Evolutionary conservation across 257 asterid genomes (phyloP).

Genomic region (Nyctanthes arbortristis): DNA sequence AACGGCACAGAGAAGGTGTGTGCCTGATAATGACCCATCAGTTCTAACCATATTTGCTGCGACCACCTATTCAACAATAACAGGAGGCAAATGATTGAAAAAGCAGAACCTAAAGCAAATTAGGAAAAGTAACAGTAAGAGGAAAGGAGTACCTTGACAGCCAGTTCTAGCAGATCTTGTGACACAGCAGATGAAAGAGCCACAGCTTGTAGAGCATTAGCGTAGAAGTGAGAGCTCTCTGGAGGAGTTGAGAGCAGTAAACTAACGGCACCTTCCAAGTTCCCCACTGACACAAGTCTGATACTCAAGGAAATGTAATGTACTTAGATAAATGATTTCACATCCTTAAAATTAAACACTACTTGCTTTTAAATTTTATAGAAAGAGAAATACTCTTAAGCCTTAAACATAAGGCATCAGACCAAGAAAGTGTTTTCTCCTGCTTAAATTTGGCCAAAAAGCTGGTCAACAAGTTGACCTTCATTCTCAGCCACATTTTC

Average conservation of each 20-base stretch:
- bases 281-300: constrained; percentile 96
- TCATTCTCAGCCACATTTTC: no score
- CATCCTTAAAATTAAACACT: not conserved
- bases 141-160: constrained; percentile 74
- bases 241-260: constrained; percentile 93
- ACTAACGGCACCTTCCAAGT: constrained; percentile 96
- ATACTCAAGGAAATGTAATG: constrained; percentile 24
- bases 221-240: constrained; percentile 92
- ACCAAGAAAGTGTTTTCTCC: no score
- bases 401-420: no score
- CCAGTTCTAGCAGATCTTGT: constrained; percentile 87
- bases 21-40: constrained; percentile 91
- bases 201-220: constrained; percentile 93
- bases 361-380: not conserved
- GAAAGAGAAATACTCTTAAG: not conserved
- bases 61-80: constrained; percentile 62
- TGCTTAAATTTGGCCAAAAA: no score
- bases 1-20: constrained; percentile 96
- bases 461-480: no score
- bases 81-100: constrained; percentile 8
- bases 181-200: constrained; percentile 99
- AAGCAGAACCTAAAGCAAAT: constrained; percentile 1
- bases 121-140: constrained; percentile 23
- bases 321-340: constrained; percentile 16
- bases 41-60: constrained; percentile 99